Base-by-base conservation (phyloP, 2,329 filamentous ascomycete species). In the Aschersonia sp. region DNA sequence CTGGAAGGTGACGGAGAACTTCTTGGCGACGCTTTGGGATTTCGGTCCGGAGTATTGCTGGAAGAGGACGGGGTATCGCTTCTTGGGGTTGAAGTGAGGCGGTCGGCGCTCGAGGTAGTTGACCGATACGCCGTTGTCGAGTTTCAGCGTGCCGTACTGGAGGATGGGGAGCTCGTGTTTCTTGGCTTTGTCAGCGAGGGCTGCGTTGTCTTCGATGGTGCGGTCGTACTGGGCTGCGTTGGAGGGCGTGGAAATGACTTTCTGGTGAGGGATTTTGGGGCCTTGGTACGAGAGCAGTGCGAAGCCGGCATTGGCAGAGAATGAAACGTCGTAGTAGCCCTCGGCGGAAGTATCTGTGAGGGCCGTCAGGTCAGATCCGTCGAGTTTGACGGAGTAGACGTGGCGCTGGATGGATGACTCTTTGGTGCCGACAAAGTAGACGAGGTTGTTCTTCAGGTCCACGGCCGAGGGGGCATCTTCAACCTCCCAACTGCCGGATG, bases 61-160 rank as follows among this genome's bases (percentile, higher is more conserved):
- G 72, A 98, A 98, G 4, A 98, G 76, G 1, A 98, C 89, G 0
- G 92, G 92, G 56, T 98, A 97, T 60, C 85, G 81, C 66, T 85
- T 89, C 56, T 80, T 81, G 20, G 79, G 71, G 61, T 89, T 77
- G 61, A 97, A 98, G 64, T 95, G 84, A 1, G 89, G 85, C 5
- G 92, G 92, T 0, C 88, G 84, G 31, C 89, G 84, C 65, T 98
- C 92, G 10, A 97, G 69, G 55, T 78, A 80, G 64, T 80, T 79
- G 56, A 80, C 69, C 20, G 81, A 77, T 55, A 85, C 82, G 32
- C 82, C 85, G 52, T 92, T 84, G n/a, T 53, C 58, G 12, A 97
- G 77, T n/a, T 83, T 84, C 45, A 98, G 75, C 9, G 84, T 94
- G 44, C 85, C 82, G 63, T 91, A 96, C 45, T 85, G 75, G 54